Evolutionary conservation across 1,284 basidiomycete genomes (phyloP).

Genomic region (Farysia itapuensis): DNA sequence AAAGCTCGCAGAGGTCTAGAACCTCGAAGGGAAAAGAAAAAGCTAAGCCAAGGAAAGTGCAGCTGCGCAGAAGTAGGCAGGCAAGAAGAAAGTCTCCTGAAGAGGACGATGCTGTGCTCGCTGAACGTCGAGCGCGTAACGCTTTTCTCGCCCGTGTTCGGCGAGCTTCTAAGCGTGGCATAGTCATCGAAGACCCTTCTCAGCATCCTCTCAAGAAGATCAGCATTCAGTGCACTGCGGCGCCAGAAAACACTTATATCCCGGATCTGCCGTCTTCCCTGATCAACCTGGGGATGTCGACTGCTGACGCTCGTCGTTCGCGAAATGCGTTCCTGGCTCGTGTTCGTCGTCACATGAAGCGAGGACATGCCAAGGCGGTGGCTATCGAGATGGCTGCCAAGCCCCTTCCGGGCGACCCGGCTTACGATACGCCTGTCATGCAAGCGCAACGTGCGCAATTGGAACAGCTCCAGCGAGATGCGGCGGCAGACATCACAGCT

Average conservation of each 20-base stretch:
- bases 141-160: constrained; percentile 38
- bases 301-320: constrained; percentile 32
- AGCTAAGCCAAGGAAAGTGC: too few relatives aligned
- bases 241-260: constrained; percentile 36
- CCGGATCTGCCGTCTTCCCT: constrained; percentile 42
- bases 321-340: constrained; percentile 43
- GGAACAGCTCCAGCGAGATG: constrained; percentile 25
- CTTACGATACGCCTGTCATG: constrained; percentile 33
- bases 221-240: constrained; percentile 28
- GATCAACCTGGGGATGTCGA: constrained; percentile 35
- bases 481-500: constrained; percentile 10
- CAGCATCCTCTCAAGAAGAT: constrained; percentile 37
- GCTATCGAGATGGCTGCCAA: constrained; percentile 39
- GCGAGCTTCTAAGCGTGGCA: constrained; percentile 36
- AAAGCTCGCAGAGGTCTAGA: too few relatives aligned
- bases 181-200: constrained; percentile 23
- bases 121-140: constrained; percentile 24
- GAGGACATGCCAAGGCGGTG: constrained; percentile 20
- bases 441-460: constrained; percentile 25
- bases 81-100: too few relatives aligned
- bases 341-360: constrained; percentile 35
- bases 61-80: too few relatives aligned
- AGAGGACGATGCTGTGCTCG: constrained; percentile 15
- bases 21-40: too few relatives aligned
- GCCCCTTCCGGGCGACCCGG: constrained; percentile 20